Percentiles rank a stretch among this genome's conserved stretches.
phyloP scores from a whole-genome alignment of 139 green algal species.

The Tetraselmis striata region DNA sequence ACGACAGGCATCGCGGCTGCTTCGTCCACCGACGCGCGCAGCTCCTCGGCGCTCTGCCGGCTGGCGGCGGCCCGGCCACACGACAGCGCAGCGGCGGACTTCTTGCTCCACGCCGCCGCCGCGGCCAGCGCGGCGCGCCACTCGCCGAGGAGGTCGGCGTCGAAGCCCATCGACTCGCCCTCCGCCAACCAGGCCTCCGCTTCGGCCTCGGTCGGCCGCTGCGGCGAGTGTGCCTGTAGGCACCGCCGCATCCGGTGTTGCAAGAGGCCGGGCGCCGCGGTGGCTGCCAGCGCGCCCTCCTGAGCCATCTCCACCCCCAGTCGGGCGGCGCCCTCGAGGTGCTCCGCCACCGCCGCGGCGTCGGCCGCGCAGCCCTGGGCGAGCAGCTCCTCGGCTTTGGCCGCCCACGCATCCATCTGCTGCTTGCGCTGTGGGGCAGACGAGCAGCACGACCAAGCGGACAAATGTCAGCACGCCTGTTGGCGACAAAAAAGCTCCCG shows the following conservation, averaged over 20 bases:
- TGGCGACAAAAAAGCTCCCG: no score
- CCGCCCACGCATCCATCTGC: conserved; percentile 22
- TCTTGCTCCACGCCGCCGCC: not conserved
- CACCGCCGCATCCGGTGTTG: not conserved
- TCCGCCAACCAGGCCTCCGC: not conserved
- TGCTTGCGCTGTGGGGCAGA: not conserved
- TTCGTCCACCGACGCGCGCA: not conserved
- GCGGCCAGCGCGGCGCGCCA: not conserved
- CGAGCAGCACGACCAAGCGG: no score
- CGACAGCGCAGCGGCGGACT: not conserved
- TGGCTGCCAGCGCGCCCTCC: not conserved
- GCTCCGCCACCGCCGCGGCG: conserved; percentile 1
- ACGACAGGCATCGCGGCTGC: not conserved
- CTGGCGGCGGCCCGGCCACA: not conserved
- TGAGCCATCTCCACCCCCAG: not conserved
- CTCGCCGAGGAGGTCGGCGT: not conserved
- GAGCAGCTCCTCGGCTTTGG: conserved; percentile 17
- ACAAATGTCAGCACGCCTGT: no score
- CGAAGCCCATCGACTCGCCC: no score
- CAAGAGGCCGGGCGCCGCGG: not conserved
- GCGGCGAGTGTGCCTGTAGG: no score
- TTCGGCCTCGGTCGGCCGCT: not conserved
- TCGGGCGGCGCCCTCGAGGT: not conserved
- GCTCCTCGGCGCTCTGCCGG: not conserved
- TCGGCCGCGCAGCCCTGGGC: not conserved